These are phyloP conservation scores for Coffea eugenioides DNA, from an alignment of 257 asterid species.

Conservation along the genomic window DNA sequence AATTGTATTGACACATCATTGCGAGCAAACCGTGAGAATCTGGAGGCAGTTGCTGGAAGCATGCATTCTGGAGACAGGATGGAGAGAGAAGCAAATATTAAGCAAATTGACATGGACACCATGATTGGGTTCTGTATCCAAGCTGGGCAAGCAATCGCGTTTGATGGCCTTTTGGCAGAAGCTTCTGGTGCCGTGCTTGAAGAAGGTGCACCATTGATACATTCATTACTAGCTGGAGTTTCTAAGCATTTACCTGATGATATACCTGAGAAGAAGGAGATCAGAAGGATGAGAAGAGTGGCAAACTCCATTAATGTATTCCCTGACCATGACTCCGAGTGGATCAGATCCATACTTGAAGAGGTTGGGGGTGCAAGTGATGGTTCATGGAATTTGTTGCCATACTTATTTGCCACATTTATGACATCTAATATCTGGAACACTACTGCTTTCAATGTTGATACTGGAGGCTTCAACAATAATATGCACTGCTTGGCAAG, in stretches of 20 bases:
- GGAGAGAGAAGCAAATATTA: conserved; percentile 72
- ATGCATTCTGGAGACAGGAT: conserved; percentile 86
- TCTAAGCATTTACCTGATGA: conserved; percentile 81
- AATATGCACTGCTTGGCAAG: conserved; percentile 90
- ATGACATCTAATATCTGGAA: conserved; percentile 89
- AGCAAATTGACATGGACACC: conserved; percentile 95
- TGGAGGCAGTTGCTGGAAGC: conserved; percentile 91
- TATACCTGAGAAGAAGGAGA: conserved; percentile 83
- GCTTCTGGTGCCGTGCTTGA: conserved; percentile 78
- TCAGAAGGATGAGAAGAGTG: conserved; percentile 89
- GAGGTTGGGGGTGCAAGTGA: conserved; percentile 95
- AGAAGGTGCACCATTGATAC: conserved; percentile 92
- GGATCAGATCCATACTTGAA: conserved; percentile 80
- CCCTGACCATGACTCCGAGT: conserved; percentile 80
- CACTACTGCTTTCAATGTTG: conserved; percentile 80
- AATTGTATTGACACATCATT: conserved; percentile 91
- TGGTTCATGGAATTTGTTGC: conserved; percentile 93
- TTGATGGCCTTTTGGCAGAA: conserved; percentile 79
- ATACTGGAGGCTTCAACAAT: conserved; percentile 95
- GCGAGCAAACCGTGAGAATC: conserved; percentile 87
- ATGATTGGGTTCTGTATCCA: conserved; percentile 94
- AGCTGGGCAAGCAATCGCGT: conserved; percentile 93
- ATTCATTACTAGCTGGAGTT: conserved; percentile 75
- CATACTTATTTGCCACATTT: conserved; percentile 83
- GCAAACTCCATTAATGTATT: conserved; percentile 62